phyloP scores from a whole-genome alignment of 2,329 filamentous ascomycete species.

The Canariomyces notabilis region DNA sequence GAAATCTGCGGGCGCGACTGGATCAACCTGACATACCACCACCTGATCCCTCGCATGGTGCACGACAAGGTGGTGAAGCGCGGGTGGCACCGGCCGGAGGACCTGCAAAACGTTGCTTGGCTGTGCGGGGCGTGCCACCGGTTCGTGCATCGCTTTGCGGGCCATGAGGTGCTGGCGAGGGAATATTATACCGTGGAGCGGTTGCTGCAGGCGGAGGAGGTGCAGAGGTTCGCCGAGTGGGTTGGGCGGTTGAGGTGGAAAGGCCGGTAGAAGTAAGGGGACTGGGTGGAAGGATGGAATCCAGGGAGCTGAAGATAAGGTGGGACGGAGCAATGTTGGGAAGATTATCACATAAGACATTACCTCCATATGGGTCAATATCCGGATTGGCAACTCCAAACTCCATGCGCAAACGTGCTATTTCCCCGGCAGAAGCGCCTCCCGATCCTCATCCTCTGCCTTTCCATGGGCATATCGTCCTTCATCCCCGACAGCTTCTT shows the following conservation, averaged over 20 bases:
- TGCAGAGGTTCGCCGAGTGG: conserved; percentile 67
- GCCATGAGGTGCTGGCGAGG: conserved; percentile 72
- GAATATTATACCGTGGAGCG: conserved; percentile 68
- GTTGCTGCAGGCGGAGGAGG: conserved; percentile 65
- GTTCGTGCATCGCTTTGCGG: conserved; percentile 71
- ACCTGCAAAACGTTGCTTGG: conserved; percentile 78
- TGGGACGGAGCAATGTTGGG: no score
- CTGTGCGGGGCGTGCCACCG: conserved; percentile 78
- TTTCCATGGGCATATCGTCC: no score
- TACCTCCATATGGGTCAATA: conserved; percentile 1
- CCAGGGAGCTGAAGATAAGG: no score
- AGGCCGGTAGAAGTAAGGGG: conserved; percentile 27
- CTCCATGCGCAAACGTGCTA: neutral
- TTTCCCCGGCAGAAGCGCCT: conserved; percentile 1
- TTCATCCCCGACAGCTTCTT: neutral
- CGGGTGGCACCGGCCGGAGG: conserved; percentile 72
- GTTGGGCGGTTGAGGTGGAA: conserved; percentile 72
- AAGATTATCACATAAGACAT: no score
- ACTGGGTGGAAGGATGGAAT: neutral
- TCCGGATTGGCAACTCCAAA: neutral
- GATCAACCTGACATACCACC: conserved; percentile 76
- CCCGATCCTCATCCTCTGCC: conserved; percentile 1
- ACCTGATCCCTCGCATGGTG: conserved; percentile 73
- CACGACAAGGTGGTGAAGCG: conserved; percentile 72
- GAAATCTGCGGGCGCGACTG: conserved; percentile 73